phyloP scores from a whole-genome alignment of 2,329 filamentous ascomycete genomes.

The Claviceps quebecensis region DNA sequence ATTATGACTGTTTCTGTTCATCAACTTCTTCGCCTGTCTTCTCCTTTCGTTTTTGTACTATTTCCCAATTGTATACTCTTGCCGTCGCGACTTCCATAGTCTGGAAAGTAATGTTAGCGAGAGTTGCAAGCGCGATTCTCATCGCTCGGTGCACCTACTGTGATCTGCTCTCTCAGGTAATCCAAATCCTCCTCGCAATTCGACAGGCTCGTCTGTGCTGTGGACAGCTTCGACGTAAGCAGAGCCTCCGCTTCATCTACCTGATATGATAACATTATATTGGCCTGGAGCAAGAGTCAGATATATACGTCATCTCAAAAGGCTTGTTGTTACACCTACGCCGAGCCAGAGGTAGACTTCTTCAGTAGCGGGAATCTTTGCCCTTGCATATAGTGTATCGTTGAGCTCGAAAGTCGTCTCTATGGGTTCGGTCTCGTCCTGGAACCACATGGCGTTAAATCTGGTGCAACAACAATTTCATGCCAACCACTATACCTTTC shows the following conservation, averaged over 20 bases:
- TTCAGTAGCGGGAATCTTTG: slow-evolving; percentile 64
- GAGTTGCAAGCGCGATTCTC: slow-evolving; percentile 3
- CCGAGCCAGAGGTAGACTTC: slow-evolving; percentile 98
- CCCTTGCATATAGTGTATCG: slow-evolving; percentile 87
- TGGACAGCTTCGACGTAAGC: slow-evolving; percentile 60
- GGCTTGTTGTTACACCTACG: slow-evolving; percentile 28
- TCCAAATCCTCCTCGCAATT: slow-evolving; percentile 95
- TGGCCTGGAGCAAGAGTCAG: slow-evolving; percentile 44
- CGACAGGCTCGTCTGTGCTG: slow-evolving; percentile 64
- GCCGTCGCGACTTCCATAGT: slow-evolving; percentile 94
- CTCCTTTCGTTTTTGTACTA: slow-evolving; percentile 87
- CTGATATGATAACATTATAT: slow-evolving; percentile 94
- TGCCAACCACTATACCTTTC: slow-evolving; percentile 39
- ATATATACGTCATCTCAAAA: background rate
- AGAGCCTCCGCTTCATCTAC: slow-evolving; percentile 74
- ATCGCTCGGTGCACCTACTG: slow-evolving; percentile 41
- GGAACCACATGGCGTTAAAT: slow-evolving; percentile 1
- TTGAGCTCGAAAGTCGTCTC: slow-evolving; percentile 94
- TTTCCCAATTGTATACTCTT: slow-evolving; percentile 98
- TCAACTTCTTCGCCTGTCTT: slow-evolving; percentile 48
- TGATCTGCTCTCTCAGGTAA: slow-evolving; percentile 92
- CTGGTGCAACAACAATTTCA: background rate
- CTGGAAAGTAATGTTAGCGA: slow-evolving; percentile 27
- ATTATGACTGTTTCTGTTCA: slow-evolving; percentile 22
- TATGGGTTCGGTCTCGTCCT: slow-evolving; percentile 51